Evolutionary conservation across 345 rosid species (phyloP).

Genomic region (Eucalyptus globulus): DNA sequence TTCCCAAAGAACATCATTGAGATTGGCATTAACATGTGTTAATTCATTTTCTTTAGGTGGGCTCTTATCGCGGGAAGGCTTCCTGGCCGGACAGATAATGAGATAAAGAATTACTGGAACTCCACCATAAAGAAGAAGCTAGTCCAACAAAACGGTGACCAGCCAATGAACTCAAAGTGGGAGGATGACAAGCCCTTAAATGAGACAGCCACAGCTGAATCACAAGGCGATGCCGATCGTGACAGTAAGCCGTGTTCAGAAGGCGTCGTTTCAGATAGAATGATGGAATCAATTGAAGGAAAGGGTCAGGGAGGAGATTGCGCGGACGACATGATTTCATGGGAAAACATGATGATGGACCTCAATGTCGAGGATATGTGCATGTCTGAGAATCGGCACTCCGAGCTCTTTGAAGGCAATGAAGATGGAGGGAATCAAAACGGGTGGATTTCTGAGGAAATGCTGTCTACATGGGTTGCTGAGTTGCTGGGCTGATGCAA

Average conservation of each 20-base stretch:
- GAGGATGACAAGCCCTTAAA: neutral
- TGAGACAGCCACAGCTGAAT: neutral
- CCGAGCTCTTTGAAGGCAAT: neutral
- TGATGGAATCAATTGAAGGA: neutral
- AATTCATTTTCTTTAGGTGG: neutral
- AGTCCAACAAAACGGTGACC: neutral
- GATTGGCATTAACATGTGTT: neutral
- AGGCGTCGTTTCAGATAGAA: neutral
- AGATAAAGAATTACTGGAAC: slow-evolving; percentile 8
- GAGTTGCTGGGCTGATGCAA: neutral
- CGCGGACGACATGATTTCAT: neutral
- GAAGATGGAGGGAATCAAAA: neutral
- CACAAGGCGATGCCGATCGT: neutral
- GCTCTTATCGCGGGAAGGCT: neutral
- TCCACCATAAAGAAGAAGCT: neutral
- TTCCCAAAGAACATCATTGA: neutral
- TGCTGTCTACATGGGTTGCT: neutral
- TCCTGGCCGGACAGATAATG: slow-evolving; percentile 8
- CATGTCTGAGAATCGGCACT: neutral
- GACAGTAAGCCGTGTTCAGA: neutral
- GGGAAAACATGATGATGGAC: neutral
- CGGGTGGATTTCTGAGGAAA: neutral
- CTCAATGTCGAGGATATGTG: neutral
- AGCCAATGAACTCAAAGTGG: neutral
- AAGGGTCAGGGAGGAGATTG: neutral